Evolutionary conservation across 2,329 filamentous ascomycete genomes (phyloP), one percentile per base, ranked within the genome.

Genomic region (Pestalotiopsis sp.): DNA sequence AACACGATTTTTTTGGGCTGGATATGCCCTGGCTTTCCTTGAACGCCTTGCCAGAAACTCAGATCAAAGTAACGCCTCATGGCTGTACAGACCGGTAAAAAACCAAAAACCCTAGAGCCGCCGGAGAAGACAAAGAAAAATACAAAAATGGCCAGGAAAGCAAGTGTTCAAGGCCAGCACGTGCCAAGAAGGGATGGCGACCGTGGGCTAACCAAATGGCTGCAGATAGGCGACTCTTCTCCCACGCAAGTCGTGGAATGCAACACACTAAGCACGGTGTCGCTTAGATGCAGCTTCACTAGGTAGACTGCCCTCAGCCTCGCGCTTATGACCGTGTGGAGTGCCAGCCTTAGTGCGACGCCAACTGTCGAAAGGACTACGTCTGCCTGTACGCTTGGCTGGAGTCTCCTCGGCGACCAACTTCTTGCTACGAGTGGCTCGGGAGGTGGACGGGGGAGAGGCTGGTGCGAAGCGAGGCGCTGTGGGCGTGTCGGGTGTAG

Each of bases 351-450:
- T 93, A 73, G 88, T 89, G 69, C 90, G 88, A 71, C 84, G 87
- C 91, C 91, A 94, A 52, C 84, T 84, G 73, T 92, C 90, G 73
- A 93, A 93, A 2, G 89, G 89, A 73, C 87, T 90, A 68, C 81
- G 82, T 69, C 69, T 81, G 75, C 59, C 75, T 74, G 69, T 77
- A 77, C 69, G 73, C 72, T 83, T 86, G 71, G 82, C 73, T 0
- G 86, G 83, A 9, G 83, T 83, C 12, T 76, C 71, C 13, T 81
- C 80, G 3, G 81, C 80, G 38, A 76, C 73, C 67, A 86, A 82
- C 81, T 86, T 88, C 75, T 85, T 85, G 60, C 82, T 76, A 62
- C 91, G 87, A 14, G 89, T 92, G 14, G 86, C 82, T 72, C 90
- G 86, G 67, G 82, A 83, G 3, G 89, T 91, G 45, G 87, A 86